A percentile compares a stretch with the other conserved stretches of the same genome.
Conservation (phyloP, 2,329 filamentous ascomycete genomes). For the Nothomitra cinnamomea region DNA sequence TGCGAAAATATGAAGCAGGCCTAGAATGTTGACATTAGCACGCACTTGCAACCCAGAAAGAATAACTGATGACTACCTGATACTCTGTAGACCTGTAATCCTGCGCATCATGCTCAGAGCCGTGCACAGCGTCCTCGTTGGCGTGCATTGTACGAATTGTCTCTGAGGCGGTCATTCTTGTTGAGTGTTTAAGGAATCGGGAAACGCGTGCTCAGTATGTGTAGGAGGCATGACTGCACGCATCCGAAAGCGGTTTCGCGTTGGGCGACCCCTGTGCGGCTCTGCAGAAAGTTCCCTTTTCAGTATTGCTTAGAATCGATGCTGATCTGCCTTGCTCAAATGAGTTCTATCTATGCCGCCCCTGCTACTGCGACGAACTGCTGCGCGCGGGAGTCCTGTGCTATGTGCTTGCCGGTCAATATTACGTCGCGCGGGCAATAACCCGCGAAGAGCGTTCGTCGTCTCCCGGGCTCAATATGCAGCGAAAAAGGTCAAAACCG, state of each 20-base stretch:
- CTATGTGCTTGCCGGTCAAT: not conserved
- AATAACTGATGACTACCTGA: conserved; percentile 7
- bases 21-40: conserved; percentile 13
- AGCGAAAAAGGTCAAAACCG: not conserved
- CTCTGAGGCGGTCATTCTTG: not conserved
- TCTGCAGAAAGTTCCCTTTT: conserved; percentile 3
- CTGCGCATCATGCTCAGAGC: not conserved
- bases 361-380: not conserved
- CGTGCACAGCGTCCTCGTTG: not conserved
- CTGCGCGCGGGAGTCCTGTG: not conserved
- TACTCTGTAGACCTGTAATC: conserved; percentile 12
- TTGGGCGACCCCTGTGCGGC: not conserved
- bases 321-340: too few relatives aligned
- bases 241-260: too few relatives aligned
- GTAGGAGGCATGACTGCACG: not conserved
- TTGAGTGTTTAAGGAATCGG: too few relatives aligned
- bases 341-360: not conserved
- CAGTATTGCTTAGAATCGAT: not conserved
- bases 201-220: not conserved
- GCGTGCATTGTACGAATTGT: not conserved
- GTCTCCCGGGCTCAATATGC: not conserved
- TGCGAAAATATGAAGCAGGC: conserved; percentile 22
- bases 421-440: not conserved
- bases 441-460: not conserved
- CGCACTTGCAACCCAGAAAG: not conserved